A percentile compares a stretch with the other conserved stretches of the same genome.
phyloP scores from a whole-genome alignment of 108 stramenopile genomes.

The Schizochytrium sp. region DNA sequence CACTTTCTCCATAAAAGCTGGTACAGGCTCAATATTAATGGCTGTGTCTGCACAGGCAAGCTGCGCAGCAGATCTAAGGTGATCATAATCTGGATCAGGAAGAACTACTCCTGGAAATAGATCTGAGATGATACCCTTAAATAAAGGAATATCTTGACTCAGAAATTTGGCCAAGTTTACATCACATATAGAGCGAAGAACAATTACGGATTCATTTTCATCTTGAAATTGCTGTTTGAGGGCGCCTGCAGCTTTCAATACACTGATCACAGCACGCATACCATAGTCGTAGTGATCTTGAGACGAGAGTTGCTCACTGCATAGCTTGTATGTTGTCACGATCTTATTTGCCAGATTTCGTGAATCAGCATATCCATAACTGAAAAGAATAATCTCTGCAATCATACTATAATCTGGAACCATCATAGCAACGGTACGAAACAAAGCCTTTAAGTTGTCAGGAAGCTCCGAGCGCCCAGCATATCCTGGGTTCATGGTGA shows the following conservation, averaged over 20 bases:
- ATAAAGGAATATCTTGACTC: conserved; percentile 75
- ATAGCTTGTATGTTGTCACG: conserved; percentile 79
- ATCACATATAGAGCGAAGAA: conserved; percentile 76
- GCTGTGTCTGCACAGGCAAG: conserved; percentile 68
- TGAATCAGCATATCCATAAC: conserved; percentile 78
- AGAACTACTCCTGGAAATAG: conserved; percentile 79
- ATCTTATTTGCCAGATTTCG: conserved; percentile 80
- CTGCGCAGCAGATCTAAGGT: conserved; percentile 70
- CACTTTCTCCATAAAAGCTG: conserved; percentile 79
- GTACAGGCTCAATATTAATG: conserved; percentile 69
- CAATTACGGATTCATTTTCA: conserved; percentile 69
- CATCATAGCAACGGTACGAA: conserved; percentile 84
- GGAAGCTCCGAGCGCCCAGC: conserved; percentile 79
- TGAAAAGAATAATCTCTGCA: conserved; percentile 82
- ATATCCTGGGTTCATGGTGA: conserved; percentile 85
- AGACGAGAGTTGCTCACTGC: conserved; percentile 78
- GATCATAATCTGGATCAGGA: conserved; percentile 73
- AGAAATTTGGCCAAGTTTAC: conserved; percentile 80
- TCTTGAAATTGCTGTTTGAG: conserved; percentile 68
- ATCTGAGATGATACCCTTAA: conserved; percentile 80
- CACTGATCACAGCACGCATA: conserved; percentile 70
- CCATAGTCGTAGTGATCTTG: conserved; percentile 83
- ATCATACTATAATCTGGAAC: conserved; percentile 81
- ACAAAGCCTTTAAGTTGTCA: conserved; percentile 81
- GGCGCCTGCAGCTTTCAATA: conserved; percentile 68